phyloP scores from a whole-genome alignment of 768 basidiomycete species.

The Krasilnikovozyma curviuscula region DNA sequence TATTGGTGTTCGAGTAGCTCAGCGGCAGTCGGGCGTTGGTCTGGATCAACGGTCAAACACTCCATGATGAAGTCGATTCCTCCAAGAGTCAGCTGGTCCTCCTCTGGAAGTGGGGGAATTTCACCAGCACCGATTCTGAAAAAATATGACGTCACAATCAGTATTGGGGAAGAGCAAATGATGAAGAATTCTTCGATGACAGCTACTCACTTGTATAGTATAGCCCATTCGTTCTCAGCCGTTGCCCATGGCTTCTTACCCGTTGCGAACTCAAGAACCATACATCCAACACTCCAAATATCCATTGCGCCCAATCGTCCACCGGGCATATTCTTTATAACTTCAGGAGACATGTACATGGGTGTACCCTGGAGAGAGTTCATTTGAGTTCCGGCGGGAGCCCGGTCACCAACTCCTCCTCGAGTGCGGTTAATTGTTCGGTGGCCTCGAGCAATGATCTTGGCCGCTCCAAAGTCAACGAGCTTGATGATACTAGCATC shows the following conservation, averaged over 20 bases:
- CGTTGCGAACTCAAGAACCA: conserved; percentile 90
- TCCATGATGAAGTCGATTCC: conserved; percentile 88
- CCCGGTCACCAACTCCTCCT: too few relatives aligned
- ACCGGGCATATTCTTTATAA: conserved; percentile 79
- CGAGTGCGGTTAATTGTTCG: conserved; percentile 13
- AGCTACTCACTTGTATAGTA: conserved; percentile 9
- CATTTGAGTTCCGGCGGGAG: conserved; percentile 20
- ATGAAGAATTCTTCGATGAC: neutral
- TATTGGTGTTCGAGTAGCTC: conserved; percentile 61
- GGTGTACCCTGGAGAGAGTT: conserved; percentile 91
- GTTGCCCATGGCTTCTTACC: conserved; percentile 94
- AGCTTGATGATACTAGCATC: conserved; percentile 80
- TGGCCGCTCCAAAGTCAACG: conserved; percentile 94
- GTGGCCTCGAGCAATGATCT: conserved; percentile 48
- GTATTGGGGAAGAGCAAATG: neutral
- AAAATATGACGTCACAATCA: neutral
- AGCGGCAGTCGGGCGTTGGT: conserved; percentile 57
- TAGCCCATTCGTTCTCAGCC: conserved; percentile 82
- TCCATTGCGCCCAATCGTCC: conserved; percentile 92
- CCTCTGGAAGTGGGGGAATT: conserved; percentile 84
- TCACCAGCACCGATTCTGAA: conserved; percentile 10
- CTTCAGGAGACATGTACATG: conserved; percentile 99
- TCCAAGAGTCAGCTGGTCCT: conserved; percentile 63
- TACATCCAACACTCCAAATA: conserved; percentile 92
- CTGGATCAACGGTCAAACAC: conserved; percentile 73